phyloP scores from a whole-genome alignment of 768 basidiomycete species.

The Mycena alexandri region DNA sequence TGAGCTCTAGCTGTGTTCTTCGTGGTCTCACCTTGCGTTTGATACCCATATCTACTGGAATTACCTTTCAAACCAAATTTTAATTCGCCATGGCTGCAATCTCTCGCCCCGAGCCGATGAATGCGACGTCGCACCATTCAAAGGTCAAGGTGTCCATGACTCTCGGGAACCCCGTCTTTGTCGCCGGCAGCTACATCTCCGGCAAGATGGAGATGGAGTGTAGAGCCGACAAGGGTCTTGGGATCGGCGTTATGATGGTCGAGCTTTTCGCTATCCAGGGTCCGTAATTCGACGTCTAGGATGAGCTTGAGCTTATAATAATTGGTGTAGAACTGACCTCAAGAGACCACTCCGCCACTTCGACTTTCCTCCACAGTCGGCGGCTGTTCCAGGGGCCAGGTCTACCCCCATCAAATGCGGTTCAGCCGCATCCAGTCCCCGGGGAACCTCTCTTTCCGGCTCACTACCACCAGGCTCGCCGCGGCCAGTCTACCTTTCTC shows the following conservation, averaged over 20 bases:
- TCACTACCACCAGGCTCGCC: slow-evolving; percentile 78
- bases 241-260: slow-evolving; percentile 81
- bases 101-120: slow-evolving; percentile 73
- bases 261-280: slow-evolving; percentile 84
- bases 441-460: slow-evolving; percentile 73
- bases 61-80: slow-evolving; percentile 14
- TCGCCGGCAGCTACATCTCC: slow-evolving; percentile 74
- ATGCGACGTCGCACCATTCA: slow-evolving; percentile 81
- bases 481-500: slow-evolving; percentile 82
- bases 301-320: slow-evolving; percentile 28
- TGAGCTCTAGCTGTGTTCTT: slow-evolving; percentile 12
- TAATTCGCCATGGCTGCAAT: slow-evolving; percentile 31
- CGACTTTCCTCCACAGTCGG: slow-evolving; percentile 77
- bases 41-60: slow-evolving; percentile 14
- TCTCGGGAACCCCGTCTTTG: slow-evolving; percentile 69
- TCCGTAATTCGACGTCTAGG: slow-evolving; percentile 42
- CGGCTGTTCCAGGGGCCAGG: slow-evolving; percentile 86
- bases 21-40: not conserved
- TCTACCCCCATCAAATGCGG: slow-evolving; percentile 87
- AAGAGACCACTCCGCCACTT: slow-evolving; percentile 84
- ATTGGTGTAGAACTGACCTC: slow-evolving; percentile 73
- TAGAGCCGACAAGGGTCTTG: slow-evolving; percentile 79
- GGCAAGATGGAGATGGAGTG: slow-evolving; percentile 88
- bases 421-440: slow-evolving; percentile 69
- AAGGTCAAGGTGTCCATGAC: slow-evolving; percentile 80